Evolutionary conservation across 192 early-diverging fungal genomes (phyloP), one percentile per base, ranked within the genome.

Genomic region (Coemansia sp.): DNA sequence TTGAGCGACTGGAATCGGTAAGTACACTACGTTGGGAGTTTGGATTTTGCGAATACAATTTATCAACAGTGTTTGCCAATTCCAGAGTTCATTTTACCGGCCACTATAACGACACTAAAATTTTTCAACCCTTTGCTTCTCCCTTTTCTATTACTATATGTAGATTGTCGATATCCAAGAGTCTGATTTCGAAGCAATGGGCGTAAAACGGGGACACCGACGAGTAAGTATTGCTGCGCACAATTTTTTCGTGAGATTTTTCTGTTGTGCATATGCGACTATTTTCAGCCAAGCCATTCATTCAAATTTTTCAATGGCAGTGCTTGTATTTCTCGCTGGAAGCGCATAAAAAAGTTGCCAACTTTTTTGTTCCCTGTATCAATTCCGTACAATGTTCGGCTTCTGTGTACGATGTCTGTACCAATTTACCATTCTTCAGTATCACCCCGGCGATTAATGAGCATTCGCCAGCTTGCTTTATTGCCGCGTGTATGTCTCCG

Each of bases 131-230:
- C 16, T 45, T 45, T 45, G 41, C 13, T 45, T n/a, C 5, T 16
- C 16, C 16, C 41, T 45, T 45, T 45, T 45, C 16, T 14, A 45
- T 45, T 45, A 35, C 32, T 35, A 7, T 19, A 19, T 62, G 35
- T 78, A 78, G 76, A 69, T 78, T 62, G 70, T 64, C 1, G 70
- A 73, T 43, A 78, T 78, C 53, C 70, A 73, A 55, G 76, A 78
- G 59, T 55, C 76, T 26, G 76, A 78, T 54, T 78, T 78, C 54
- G 76, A 78, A 35, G 76, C 59, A 8, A 64, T 78, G 45, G 76
- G 67, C 16, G 76, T 78, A 5, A 78, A 78, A 49, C 76, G 76
- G 29, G 76, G 76, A 11, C 76, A 78, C 35, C 61, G 76, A 66
- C 73, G 76, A 49, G 76, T 78, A 78, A 69, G 76, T 68, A 20